Evolutionary conservation across 2,329 filamentous ascomycete genomes (phyloP).

Genomic region (Phyllosticta paracitricarpa): DNA sequence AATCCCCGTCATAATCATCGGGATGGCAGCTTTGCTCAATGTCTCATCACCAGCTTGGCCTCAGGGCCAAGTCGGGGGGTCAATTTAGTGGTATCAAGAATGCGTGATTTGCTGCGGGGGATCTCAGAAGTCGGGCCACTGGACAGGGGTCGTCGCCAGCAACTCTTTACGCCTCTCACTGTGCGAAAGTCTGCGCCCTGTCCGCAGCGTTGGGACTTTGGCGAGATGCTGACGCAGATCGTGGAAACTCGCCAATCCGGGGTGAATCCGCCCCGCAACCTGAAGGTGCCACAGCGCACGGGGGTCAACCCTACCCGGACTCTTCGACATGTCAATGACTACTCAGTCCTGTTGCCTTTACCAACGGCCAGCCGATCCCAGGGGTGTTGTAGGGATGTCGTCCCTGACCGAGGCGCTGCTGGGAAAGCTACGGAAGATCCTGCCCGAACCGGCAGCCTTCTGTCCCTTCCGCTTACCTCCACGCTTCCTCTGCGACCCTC

Average conservation of each 20-base stretch:
- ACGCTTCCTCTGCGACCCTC: background rate
- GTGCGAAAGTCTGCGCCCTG: background rate
- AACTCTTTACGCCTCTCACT: background rate
- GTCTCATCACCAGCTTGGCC: background rate
- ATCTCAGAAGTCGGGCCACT: background rate
- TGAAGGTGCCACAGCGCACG: background rate
- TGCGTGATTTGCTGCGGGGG: background rate
- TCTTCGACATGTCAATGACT: background rate
- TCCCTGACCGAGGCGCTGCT: background rate
- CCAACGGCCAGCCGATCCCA: background rate
- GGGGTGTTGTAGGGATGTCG: background rate
- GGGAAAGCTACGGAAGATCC: background rate
- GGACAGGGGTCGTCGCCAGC: background rate
- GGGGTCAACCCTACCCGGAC: background rate
- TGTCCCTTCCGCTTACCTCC: background rate
- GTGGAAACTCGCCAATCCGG: background rate
- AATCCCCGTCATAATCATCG: background rate
- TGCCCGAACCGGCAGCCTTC: background rate
- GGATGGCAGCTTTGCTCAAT: background rate
- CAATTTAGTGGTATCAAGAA: background rate
- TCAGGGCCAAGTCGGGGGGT: background rate
- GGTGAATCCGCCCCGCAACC: background rate
- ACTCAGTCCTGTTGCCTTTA: background rate
- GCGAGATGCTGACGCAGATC: background rate
- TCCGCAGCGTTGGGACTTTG: background rate